phyloP scores from a whole-genome alignment of 1,284 basidiomycete genomes.

The Veloboletus limbatus region DNA sequence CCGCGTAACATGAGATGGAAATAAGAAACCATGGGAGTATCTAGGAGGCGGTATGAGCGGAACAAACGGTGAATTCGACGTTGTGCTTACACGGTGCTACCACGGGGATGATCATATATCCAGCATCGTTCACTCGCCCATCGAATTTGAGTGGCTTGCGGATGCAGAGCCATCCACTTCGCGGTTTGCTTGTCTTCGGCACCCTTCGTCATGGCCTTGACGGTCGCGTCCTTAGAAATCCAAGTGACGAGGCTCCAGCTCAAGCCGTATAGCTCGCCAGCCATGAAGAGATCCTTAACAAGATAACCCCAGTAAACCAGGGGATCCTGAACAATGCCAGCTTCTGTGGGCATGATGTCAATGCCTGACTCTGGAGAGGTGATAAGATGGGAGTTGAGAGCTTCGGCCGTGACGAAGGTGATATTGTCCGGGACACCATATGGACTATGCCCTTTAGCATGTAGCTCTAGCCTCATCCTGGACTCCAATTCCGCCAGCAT shows the following conservation, averaged over 20 bases:
- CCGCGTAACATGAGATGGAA: slow-evolving; percentile 83
- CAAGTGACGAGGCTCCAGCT: slow-evolving; percentile 91
- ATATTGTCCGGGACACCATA: slow-evolving; percentile 19
- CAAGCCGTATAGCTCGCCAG: slow-evolving; percentile 90
- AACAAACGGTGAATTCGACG: slow-evolving; percentile 4
- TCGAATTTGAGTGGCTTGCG: slow-evolving; percentile 73
- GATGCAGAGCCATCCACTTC: slow-evolving; percentile 91
- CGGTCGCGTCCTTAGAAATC: slow-evolving; percentile 70
- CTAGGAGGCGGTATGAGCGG: slow-evolving; percentile 36
- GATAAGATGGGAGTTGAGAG: neutral
- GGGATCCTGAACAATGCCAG: slow-evolving; percentile 48
- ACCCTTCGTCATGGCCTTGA: slow-evolving; percentile 71
- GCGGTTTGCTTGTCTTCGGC: slow-evolving; percentile 97
- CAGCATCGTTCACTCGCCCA: slow-evolving; percentile 94
- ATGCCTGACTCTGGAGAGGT: neutral
- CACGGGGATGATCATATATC: slow-evolving; percentile 97
- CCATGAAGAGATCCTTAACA: slow-evolving; percentile 94
- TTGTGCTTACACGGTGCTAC: slow-evolving; percentile 77
- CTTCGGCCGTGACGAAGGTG: slow-evolving; percentile 7
- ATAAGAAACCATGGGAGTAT: slow-evolving; percentile 96
- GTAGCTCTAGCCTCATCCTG: slow-evolving; percentile 73
- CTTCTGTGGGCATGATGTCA: slow-evolving; percentile 4
- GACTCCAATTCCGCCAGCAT: slow-evolving; percentile 92
- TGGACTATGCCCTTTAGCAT: slow-evolving; percentile 38
- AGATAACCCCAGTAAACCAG: slow-evolving; percentile 95